Evolutionary conservation across 768 basidiomycete genomes (phyloP), one percentile per base, ranked within the genome.

Genomic region (Cyclocybe cylindracea): DNA sequence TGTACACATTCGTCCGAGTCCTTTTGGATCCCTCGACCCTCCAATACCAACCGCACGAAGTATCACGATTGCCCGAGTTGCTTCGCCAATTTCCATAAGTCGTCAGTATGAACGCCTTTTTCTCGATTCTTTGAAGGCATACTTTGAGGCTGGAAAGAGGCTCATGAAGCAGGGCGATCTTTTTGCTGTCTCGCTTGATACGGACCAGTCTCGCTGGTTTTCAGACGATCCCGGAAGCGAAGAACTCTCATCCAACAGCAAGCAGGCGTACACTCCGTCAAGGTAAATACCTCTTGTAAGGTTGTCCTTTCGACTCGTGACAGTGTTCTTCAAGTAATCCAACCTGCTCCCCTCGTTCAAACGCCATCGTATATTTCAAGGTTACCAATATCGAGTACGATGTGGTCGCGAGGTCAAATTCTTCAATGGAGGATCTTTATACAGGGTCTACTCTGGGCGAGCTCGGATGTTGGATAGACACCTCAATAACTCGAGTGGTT

Each of bases 401-500:
- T 46, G 70, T 84, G 0, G 65, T 83, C 5, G 60, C 76, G 33
- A 66, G 66, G 57, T 39, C 64, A 48, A 52, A 62, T 55, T 51
- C 56, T 14, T 53, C 65, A 38, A 44, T 50, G 4, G 67, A 69
- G 16, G 83, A 85, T 54, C 64, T 80, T 5, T 80, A 83, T 57
- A 72, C 79, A 18, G 81, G 83, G 11, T 78, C 78, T 2, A 76
- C 78, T 0, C 66, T 78, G 14, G 90, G 89, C 4, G 84, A 91
- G 59, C 64, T 94, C 13, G 96, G 96, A 0, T 95, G 89, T 61
- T 90, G 89, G 80, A 77, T 97, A 14, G 91, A 98, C 60, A 70
- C 85, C 1, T 65, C 75, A 1, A 64, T 78, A 6, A 96, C 96
- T 14, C 83, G 84, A 47, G 82, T 98, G 61, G 67, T 89, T 7